Evolutionary conservation across 2,329 filamentous ascomycete genomes (phyloP).

Genomic region (Cryphonectria radicalis): DNA sequence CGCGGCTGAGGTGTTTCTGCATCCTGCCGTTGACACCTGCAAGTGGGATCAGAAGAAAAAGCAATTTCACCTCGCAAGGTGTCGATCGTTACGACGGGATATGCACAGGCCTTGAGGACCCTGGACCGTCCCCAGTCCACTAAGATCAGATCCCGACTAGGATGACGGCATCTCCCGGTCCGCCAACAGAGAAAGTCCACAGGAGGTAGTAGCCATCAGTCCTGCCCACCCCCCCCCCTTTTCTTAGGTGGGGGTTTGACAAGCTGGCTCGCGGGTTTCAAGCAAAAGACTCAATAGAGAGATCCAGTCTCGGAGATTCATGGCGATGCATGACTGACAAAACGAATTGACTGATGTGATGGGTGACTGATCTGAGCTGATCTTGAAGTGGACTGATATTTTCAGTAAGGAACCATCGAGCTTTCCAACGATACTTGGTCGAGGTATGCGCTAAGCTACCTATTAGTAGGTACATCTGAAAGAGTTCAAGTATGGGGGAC

Average conservation of each 20-base stretch:
- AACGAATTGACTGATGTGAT: not conserved
- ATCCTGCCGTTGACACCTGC: slow-evolving; percentile 13
- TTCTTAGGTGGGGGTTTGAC: not conserved
- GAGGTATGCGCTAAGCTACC: not conserved
- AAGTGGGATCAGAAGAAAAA: slow-evolving; percentile 8
- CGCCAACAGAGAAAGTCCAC: slow-evolving; percentile 9
- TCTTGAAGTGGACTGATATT: not conserved
- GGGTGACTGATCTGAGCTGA: not conserved
- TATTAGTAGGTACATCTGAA: not conserved
- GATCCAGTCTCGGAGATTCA: not conserved
- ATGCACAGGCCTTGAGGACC: slow-evolving; percentile 9
- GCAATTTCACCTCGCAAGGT: slow-evolving; percentile 3
- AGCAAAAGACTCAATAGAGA: not conserved
- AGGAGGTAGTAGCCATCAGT: not conserved
- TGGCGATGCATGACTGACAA: not conserved
- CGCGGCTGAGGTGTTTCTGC: slow-evolving; percentile 11
- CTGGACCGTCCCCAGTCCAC: slow-evolving; percentile 19
- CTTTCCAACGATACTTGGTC: not conserved
- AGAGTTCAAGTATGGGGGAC: not conserved
- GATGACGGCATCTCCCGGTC: slow-evolving; percentile 25
- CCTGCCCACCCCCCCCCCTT: not conserved
- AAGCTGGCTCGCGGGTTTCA: not conserved
- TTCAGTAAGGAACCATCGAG: not conserved
- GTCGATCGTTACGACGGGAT: slow-evolving; percentile 7
- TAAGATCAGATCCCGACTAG: slow-evolving; percentile 26